These are phyloP conservation scores for Blastocystis sp. DNA, from an alignment of 352 stramenopile genomes.

Conservation along the genomic window DNA sequence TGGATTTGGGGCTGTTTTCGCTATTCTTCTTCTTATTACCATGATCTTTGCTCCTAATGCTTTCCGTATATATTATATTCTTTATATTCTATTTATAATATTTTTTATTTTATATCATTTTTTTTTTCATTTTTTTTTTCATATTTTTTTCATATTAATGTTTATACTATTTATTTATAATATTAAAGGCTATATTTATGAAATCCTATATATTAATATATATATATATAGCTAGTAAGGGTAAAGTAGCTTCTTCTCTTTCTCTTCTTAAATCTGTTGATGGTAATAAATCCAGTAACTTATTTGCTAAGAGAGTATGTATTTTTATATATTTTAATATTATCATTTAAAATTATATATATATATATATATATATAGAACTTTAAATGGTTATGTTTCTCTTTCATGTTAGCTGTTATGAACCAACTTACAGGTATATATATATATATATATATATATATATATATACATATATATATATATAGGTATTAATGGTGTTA, in stretches of 20 bases:
- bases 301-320: neutral
- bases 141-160: too few relatives aligned
- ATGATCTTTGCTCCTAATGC: conserved; percentile 19
- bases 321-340: neutral
- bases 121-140: too few relatives aligned
- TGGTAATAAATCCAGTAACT: neutral
- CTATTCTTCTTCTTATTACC: neutral
- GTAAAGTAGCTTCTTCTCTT: conserved; percentile 24
- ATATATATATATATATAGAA: conserved; percentile 18
- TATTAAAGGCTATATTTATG: too few relatives aligned
- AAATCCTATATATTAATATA: too few relatives aligned
- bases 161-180: too few relatives aligned
- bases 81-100: too few relatives aligned
- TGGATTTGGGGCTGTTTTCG: conserved; percentile 12
- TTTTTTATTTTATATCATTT: too few relatives aligned
- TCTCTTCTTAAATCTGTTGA: conserved; percentile 17
- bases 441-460: too few relatives aligned
- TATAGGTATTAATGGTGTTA: too few relatives aligned
- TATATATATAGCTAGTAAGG: conserved; percentile 1
- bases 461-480: too few relatives aligned
- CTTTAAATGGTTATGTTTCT: conserved; percentile 11
- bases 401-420: conserved; percentile 35
- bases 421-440: conserved; percentile 35
- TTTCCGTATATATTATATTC: neutral
- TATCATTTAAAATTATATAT: too few relatives aligned